Evolutionary conservation across 78 protist genomes (phyloP).

Genomic region (Monosiga brevicollis): DNA sequence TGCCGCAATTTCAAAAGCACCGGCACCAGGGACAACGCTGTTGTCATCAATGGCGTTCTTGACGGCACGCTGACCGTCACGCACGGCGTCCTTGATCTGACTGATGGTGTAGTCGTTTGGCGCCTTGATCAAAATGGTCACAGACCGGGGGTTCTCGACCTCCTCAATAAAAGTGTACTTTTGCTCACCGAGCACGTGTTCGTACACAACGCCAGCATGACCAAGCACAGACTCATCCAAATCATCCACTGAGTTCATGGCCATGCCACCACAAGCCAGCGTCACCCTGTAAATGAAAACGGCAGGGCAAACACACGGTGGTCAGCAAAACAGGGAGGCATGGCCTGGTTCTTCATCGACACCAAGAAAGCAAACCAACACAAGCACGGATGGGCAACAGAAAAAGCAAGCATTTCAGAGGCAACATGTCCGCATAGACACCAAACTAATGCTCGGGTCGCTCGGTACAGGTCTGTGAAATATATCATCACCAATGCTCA

Average conservation of each 20-base stretch:
- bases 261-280: conserved; percentile 95
- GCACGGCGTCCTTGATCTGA: conserved; percentile 96
- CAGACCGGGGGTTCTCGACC: conserved; percentile 79
- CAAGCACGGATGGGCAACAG: background rate
- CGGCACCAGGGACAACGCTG: conserved; percentile 93
- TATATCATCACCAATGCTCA: no score
- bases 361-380: background rate
- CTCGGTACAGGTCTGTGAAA: no score
- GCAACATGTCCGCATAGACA: no score
- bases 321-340: background rate
- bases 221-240: conserved; percentile 77
- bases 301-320: background rate
- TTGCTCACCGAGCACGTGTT: conserved; percentile 93
- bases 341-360: background rate
- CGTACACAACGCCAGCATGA: conserved; percentile 85
- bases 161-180: conserved; percentile 98
- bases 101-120: conserved; percentile 92
- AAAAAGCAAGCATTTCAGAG: no score
- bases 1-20: conserved; percentile 88
- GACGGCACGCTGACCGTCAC: conserved; percentile 99
- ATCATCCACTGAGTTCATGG: conserved; percentile 92
- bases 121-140: conserved; percentile 95
- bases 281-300: conserved; percentile 29
- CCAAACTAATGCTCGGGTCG: no score
- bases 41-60: conserved; percentile 89